Evolutionary conservation across 176 grass and related monocot genomes (phyloP).

Genomic region (Eleusine indica): DNA sequence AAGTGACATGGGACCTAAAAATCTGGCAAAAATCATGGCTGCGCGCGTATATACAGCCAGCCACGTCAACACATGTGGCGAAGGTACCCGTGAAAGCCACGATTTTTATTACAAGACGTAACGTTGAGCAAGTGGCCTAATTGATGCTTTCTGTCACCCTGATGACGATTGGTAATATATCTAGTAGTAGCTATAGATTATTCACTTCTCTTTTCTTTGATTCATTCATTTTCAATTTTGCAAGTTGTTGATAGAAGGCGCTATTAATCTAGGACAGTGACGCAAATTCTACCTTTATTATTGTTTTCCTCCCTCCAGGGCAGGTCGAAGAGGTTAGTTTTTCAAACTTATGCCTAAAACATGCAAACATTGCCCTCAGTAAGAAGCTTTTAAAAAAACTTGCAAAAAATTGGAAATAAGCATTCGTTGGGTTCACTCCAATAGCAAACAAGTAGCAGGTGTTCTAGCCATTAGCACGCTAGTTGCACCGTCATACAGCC

Average conservation of each 20-base stretch:
- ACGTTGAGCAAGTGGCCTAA: conserved; percentile 13
- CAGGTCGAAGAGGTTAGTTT: neutral
- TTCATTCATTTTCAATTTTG: neutral
- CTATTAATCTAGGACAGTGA: conserved; percentile 7
- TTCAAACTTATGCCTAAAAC: neutral
- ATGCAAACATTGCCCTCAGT: neutral
- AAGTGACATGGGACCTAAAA: conserved; percentile 21
- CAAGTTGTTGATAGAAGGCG: neutral
- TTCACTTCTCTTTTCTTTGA: neutral
- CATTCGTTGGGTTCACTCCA: too few relatives aligned
- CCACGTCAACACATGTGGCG: neutral
- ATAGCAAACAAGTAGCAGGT: too few relatives aligned
- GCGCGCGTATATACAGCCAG: neutral
- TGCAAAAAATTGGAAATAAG: too few relatives aligned
- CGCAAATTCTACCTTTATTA: neutral
- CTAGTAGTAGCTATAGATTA: neutral
- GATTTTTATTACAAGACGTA: conserved; percentile 25
- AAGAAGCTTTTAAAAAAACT: too few relatives aligned
- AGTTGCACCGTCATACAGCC: neutral
- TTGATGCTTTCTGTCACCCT: neutral
- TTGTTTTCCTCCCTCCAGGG: neutral
- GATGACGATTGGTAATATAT: neutral
- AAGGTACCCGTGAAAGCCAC: neutral
- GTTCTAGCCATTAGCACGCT: neutral
- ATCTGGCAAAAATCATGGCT: neutral